Evolutionary conservation across 2,329 filamentous ascomycete species (phyloP).

Genomic region (Pseudocercospora pini-densiflorae): DNA sequence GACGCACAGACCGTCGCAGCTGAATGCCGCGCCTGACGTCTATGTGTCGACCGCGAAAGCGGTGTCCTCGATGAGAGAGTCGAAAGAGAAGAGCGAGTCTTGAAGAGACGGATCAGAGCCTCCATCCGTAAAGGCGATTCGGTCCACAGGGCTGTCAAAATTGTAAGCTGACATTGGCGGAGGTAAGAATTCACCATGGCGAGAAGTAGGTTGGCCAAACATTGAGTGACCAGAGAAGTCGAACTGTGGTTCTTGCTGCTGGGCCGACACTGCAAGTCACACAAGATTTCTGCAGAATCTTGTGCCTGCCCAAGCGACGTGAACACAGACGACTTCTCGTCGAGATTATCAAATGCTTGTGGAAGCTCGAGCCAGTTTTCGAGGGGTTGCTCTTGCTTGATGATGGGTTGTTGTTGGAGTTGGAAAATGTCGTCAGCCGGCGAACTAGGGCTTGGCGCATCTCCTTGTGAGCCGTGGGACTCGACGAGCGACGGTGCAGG

Average conservation of each 20-base stretch:
- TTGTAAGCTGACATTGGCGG: constrained; percentile 39
- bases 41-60: constrained; percentile 44
- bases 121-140: constrained; percentile 43
- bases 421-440: constrained; percentile 33
- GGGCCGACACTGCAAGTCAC: constrained; percentile 99
- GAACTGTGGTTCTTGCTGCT: constrained; percentile 36
- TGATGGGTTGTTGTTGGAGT: constrained; percentile 22
- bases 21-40: constrained; percentile 51
- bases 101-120: constrained; percentile 41
- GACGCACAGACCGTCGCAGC: constrained; percentile 50
- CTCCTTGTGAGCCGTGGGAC: constrained; percentile 35
- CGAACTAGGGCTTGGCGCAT: constrained; percentile 33
- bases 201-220: constrained; percentile 38
- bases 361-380: constrained; percentile 27
- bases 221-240: constrained; percentile 25
- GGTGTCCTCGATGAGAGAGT: constrained; percentile 48
- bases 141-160: constrained; percentile 41
- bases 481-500: constrained; percentile 37
- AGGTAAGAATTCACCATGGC: constrained; percentile 39
- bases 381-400: constrained; percentile 41
- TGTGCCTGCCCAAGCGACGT: constrained; percentile 91
- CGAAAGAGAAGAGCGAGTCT: constrained; percentile 40
- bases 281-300: constrained; percentile 99
- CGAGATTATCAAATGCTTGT: constrained; percentile 37
- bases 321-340: constrained; percentile 46